Evolutionary conservation across 495 filamentous ascomycete species (phyloP), one percentile per base, ranked within the genome.

Genomic region (Collariella sp.): DNA sequence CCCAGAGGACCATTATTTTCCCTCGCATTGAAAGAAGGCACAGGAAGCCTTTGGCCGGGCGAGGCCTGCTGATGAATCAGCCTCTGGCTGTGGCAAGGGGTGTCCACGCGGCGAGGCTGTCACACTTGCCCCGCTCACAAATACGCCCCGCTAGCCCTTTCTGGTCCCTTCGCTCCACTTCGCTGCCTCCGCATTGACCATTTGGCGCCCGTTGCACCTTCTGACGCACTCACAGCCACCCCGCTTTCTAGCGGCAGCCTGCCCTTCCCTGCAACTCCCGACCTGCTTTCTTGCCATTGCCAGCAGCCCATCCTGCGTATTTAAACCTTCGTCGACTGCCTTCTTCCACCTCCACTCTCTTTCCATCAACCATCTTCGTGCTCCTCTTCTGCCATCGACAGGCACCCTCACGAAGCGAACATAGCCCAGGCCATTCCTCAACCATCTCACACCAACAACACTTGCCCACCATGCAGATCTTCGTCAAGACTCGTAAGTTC

Each of bases 401-500:
- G 26, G 31, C 46, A 15, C 29, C 15, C 36, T 31, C 26, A 31
- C 26, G 26, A 31, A 45, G 54, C 33, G 38, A 15, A 16, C n/a
- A 20, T 2, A 50, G 16, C 34, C 4, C 29, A 52, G 29, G 34
- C 7, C 44, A 52, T 62, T 62, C 60, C 64, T 22, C 54, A 44
- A 54, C 38, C 46, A 57, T 48, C 60, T 54, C 53, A 54, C 54
- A 58, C 35, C 52, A 50, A 42, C 23, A 50, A 46, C 16, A 38
- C 34, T 33, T 47, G 53, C 34, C 43, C 54, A 80, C 56, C 72
- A 96, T 96, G 90, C 90, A 96, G 80, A 95, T 96, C 79, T 96
- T 96, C 75, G 90, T 96, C 61, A 95, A 95, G 84, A 95, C 89
- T 61, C 80, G 87, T 91, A 76, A 85, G 86, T 85, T 48, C 54